Percentiles rank a stretch among this genome's conserved stretches.
Conservation (phyloP, 129 eudicot species). For the Flaveria trinervia region DNA sequence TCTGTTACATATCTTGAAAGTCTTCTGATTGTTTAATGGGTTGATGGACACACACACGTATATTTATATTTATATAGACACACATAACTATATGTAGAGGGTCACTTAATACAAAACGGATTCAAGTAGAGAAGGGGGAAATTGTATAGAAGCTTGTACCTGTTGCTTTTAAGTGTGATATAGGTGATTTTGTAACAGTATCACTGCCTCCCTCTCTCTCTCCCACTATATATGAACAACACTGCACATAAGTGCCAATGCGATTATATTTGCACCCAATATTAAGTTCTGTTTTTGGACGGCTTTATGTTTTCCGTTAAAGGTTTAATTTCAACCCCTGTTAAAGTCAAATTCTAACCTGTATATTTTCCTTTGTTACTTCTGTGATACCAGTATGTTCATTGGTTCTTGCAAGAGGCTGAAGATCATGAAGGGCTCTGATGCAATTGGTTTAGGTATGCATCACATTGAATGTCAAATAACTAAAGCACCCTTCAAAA, state of each 20-base stretch:
- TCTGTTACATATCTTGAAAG: no score
- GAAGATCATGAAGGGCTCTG: constrained; percentile 90
- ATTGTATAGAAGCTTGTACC: no score
- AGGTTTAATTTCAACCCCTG: neutral
- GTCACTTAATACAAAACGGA: no score
- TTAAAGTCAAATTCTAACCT: neutral
- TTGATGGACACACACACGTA: no score
- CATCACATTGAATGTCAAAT: neutral
- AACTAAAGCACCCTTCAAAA: neutral
- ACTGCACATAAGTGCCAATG: neutral
- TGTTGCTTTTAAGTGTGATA: no score
- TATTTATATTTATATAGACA: no score
- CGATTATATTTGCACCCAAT: neutral
- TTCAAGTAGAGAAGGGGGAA: no score
- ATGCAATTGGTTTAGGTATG: constrained; percentile 92
- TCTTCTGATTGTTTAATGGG: no score
- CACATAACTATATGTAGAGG: no score
- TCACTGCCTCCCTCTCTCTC: neutral
- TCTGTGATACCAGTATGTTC: constrained; percentile 64
- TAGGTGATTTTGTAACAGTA: neutral
- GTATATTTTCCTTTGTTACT: neutral
- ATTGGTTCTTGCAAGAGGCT: constrained; percentile 82
- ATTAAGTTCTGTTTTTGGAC: no score
- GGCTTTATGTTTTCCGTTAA: neutral
- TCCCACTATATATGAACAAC: neutral